Conservation (phyloP, 768 basidiomycete genomes). For the Mycena filopes region DNA sequence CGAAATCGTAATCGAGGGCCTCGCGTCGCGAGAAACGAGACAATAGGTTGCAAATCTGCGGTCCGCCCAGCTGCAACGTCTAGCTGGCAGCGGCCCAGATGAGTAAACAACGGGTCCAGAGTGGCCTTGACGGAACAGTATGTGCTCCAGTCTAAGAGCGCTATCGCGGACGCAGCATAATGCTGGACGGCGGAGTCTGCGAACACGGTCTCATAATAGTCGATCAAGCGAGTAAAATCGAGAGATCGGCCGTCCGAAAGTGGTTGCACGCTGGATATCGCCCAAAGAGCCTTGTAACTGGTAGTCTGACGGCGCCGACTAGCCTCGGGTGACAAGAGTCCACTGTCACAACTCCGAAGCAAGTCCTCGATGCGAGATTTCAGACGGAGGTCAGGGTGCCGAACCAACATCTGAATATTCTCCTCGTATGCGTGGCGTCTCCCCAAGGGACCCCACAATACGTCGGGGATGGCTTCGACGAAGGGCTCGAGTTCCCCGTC, state of each 20-base stretch:
- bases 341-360: no score
- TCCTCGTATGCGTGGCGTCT: neutral
- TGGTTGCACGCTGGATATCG: neutral
- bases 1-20: no score
- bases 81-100: neutral
- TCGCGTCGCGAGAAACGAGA: no score
- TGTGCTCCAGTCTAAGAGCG: neutral
- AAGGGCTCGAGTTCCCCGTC: no score
- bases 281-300: neutral
- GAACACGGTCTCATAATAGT: neutral
- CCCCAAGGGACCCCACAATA: neutral
- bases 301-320: neutral
- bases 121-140: neutral
- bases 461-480: no score
- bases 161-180: neutral
- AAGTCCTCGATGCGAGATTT: neutral
- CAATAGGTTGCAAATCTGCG: no score
- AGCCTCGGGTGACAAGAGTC: neutral
- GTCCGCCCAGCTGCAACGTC: no score
- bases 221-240: neutral
- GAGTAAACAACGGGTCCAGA: neutral
- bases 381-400: neutral
- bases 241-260: neutral
- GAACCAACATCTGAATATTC: neutral
- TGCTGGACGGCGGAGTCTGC: neutral